Evolutionary conservation across 352 stramenopile genomes (phyloP).

Genomic region (Stramenopiles sp.): DNA sequence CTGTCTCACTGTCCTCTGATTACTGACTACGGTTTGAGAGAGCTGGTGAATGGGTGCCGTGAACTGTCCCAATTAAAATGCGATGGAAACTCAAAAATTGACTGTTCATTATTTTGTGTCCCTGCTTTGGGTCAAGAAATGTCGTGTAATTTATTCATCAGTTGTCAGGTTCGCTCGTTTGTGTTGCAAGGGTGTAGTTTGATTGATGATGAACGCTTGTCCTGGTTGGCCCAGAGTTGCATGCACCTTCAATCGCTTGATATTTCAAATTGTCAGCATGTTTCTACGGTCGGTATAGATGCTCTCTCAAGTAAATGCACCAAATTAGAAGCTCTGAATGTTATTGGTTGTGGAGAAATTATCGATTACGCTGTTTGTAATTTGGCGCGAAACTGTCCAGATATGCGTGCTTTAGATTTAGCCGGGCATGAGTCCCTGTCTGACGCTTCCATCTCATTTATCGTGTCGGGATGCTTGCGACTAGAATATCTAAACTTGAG

Average conservation of each 20-base stretch:
- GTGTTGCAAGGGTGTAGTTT: background rate
- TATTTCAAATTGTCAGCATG: slow-evolving; percentile 11
- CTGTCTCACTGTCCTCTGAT: background rate
- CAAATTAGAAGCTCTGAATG: slow-evolving; percentile 1
- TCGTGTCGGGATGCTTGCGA: background rate
- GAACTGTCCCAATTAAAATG: slow-evolving; percentile 7
- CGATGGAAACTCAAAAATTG: background rate
- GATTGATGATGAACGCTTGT: background rate
- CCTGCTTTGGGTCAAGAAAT: background rate
- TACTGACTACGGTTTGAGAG: background rate
- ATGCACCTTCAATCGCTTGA: slow-evolving; percentile 10
- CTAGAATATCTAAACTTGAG: slow-evolving; percentile 9
- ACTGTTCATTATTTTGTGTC: slow-evolving; percentile 9
- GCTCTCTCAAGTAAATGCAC: background rate
- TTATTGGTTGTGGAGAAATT: slow-evolving; percentile 12
- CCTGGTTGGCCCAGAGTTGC: slow-evolving; percentile 6
- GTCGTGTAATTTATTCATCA: slow-evolving; percentile 6
- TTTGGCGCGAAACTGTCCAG: background rate
- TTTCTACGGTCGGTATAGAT: background rate
- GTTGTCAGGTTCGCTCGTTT: background rate
- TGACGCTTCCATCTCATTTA: slow-evolving; percentile 3
- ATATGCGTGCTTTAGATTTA: background rate
- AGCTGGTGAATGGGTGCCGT: slow-evolving; percentile 5
- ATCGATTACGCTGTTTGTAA: slow-evolving; percentile 4
- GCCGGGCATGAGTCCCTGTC: background rate